Percentiles rank a stretch among this genome's conserved stretches.
phyloP scores from a whole-genome alignment of 306 rosid genomes.

The Aeschynomene evenia region DNA sequence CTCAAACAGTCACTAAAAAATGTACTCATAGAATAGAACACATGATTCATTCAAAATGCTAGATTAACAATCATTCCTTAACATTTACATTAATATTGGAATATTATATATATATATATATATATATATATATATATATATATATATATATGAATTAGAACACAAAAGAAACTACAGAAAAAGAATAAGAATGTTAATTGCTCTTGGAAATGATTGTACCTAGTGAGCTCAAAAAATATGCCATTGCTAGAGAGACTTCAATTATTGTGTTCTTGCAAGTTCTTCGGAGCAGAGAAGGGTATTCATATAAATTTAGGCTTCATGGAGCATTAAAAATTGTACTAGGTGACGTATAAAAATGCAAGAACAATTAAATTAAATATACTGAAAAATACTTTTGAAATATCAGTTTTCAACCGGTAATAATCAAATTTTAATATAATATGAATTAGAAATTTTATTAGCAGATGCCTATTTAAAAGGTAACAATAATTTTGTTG shows the following conservation, averaged over 20 bases:
- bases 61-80: not conserved
- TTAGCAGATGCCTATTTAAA: too few relatives aligned
- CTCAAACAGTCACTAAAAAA: too few relatives aligned
- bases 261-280: not conserved
- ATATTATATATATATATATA: not conserved
- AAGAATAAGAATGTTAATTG: too few relatives aligned
- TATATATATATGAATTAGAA: not conserved
- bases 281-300: not conserved
- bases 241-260: not conserved
- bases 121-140: not conserved
- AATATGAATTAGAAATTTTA: too few relatives aligned
- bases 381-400: too few relatives aligned
- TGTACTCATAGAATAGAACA: not conserved
- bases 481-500: too few relatives aligned
- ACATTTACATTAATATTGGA: not conserved
- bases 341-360: too few relatives aligned
- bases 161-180: not conserved
- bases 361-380: too few relatives aligned
- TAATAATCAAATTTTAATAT: too few relatives aligned
- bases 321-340: not conserved
- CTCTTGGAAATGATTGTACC: not conserved
- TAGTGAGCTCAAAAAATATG: not conserved
- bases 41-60: not conserved
- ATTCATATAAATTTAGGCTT: too few relatives aligned
- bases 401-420: too few relatives aligned